Evolutionary conservation across 495 filamentous ascomycete genomes (phyloP).

Genomic region (Astrothelium subdiscretum): DNA sequence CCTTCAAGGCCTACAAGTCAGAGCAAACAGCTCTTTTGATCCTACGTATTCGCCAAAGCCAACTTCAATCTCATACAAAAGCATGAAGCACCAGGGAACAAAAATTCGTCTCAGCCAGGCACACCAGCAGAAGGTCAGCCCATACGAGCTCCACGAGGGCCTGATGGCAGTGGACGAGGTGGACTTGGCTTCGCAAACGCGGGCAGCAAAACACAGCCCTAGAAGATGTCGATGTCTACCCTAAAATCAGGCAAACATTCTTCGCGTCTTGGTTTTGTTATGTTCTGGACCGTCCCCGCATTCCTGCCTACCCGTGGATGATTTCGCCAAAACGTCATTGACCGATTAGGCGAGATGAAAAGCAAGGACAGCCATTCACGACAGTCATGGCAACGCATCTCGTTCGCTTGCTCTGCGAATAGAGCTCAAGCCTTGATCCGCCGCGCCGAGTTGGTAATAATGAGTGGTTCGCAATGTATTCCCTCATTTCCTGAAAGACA

Average conservation of each 20-base stretch:
- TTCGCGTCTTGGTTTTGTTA: neutral
- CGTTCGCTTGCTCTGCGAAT: neutral
- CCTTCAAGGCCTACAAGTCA: slow-evolving; percentile 27
- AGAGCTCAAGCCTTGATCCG: neutral
- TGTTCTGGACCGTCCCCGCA: neutral
- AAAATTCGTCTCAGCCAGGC: neutral
- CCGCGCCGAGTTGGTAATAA: neutral
- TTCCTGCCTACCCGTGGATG: neutral
- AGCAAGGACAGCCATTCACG: neutral
- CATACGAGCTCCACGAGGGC: slow-evolving; percentile 59
- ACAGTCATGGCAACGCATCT: neutral
- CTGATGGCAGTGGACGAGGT: slow-evolving; percentile 62
- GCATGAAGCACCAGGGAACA: slow-evolving; percentile 39
- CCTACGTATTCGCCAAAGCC: slow-evolving; percentile 55
- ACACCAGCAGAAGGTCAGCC: slow-evolving; percentile 39
- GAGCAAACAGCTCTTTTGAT: slow-evolving; percentile 56
- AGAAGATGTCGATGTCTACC: slow-evolving; percentile 5
- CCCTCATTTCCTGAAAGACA: neutral
- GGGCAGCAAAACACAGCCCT: slow-evolving; percentile 33
- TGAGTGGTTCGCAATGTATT: neutral
- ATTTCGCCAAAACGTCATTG: neutral
- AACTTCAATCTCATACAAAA: slow-evolving; percentile 39
- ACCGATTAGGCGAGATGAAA: neutral
- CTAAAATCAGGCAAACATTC: neutral
- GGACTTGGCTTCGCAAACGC: slow-evolving; percentile 53